Percentiles rank a stretch among this genome's conserved stretches.
Conservation (phyloP, 2,329 filamentous ascomycete genomes). For the Neopestalotiopsis sp. region DNA sequence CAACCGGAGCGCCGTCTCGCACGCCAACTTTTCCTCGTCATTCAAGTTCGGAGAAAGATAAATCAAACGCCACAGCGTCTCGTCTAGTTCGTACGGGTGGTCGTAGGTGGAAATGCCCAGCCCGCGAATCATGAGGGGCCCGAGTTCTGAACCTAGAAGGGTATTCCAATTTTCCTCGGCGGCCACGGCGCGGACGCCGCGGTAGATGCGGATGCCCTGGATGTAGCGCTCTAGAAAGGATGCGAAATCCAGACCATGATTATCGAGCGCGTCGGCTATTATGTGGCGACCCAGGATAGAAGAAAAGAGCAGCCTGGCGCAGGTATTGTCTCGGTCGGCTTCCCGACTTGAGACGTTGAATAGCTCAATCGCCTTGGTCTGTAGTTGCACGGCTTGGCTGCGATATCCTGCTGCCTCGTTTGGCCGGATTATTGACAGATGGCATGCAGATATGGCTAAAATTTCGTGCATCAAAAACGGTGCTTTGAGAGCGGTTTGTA, state of each 20-base stretch:
- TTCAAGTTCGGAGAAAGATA: neutral
- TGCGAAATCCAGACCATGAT: neutral
- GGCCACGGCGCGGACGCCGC: neutral
- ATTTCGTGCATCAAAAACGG: neutral
- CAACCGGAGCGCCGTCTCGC: neutral
- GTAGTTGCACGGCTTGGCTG: neutral
- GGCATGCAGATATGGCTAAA: constrained; percentile 6
- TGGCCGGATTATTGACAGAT: neutral
- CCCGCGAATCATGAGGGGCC: neutral
- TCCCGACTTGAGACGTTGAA: neutral
- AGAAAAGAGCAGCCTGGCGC: constrained; percentile 2
- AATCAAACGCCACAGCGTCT: neutral
- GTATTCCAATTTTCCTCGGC: neutral
- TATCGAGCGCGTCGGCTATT: constrained; percentile 8
- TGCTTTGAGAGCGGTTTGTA: neutral
- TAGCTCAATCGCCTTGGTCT: neutral
- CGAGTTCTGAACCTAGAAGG: constrained; percentile 1
- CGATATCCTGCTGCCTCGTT: neutral
- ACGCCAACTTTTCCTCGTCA: neutral
- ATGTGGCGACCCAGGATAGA: constrained; percentile 1
- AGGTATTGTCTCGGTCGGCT: neutral
- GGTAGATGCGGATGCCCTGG: neutral
- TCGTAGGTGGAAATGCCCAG: neutral
- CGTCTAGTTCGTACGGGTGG: neutral
- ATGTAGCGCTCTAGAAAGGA: neutral